Conservation (phyloP, 129 eudicot genomes). For the Oenanthe sinensis region DNA sequence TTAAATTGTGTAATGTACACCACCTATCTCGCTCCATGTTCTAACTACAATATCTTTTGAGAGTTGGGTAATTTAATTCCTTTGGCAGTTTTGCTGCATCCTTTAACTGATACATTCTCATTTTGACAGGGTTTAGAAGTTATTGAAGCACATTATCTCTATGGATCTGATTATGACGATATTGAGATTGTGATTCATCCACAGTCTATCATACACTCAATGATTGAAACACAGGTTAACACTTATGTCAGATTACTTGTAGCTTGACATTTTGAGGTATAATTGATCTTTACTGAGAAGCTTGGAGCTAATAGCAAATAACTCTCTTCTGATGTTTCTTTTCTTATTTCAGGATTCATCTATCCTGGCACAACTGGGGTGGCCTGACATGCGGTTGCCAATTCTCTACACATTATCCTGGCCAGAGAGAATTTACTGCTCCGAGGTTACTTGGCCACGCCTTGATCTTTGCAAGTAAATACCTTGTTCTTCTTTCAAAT, state of each 20-base stretch:
- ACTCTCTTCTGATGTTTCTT: background rate
- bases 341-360: constrained; percentile 69
- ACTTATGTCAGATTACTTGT: constrained; percentile 2
- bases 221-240: constrained; percentile 95
- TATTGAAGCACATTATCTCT: constrained; percentile 96
- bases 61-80: background rate
- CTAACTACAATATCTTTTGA: background rate
- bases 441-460: constrained; percentile 99
- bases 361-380: constrained; percentile 85
- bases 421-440: constrained; percentile 90
- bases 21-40: background rate
- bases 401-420: constrained; percentile 85
- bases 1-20: background rate
- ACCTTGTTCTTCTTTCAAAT: constrained; percentile 1
- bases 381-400: constrained; percentile 99
- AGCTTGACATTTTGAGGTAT: background rate
- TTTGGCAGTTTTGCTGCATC: constrained; percentile 3
- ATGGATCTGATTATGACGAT: constrained; percentile 81
- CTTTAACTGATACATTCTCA: background rate
- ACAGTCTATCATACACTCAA: constrained; percentile 95
- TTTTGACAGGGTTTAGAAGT: constrained; percentile 85
- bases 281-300: background rate
- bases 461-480: constrained; percentile 97
- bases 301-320: background rate
- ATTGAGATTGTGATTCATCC: constrained; percentile 97